phyloP scores from a whole-genome alignment of 1,284 basidiomycete species.

The Cutaneotrichosporon cavernicola region DNA sequence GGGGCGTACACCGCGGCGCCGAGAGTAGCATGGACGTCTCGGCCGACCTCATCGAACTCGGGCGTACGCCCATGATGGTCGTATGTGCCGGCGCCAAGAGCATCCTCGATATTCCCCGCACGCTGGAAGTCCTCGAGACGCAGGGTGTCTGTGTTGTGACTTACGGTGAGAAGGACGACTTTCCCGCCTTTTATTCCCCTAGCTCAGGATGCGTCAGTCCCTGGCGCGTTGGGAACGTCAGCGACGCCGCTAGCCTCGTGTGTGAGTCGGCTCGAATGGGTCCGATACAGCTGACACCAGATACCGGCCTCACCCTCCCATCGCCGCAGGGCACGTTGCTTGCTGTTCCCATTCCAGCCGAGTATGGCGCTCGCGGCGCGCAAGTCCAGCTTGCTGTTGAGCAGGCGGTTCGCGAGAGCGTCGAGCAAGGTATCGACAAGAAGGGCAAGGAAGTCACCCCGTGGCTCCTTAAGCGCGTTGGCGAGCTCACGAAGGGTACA shows the following conservation, averaged over 20 bases:
- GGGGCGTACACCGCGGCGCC: conserved; percentile 86
- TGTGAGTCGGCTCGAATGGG: conserved; percentile 11
- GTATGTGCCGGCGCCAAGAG: conserved; percentile 95
- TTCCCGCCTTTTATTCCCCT: conserved; percentile 88
- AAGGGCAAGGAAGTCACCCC: conserved; percentile 91
- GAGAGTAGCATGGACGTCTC: conserved; percentile 89
- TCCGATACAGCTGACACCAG: conserved; percentile 23
- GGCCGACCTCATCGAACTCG: conserved; percentile 81
- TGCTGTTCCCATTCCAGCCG: conserved; percentile 83
- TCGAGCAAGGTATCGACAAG: conserved; percentile 74
- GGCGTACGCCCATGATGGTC: conserved; percentile 75
- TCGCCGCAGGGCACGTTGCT: conserved; percentile 62
- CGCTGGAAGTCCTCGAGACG: conserved; percentile 96
- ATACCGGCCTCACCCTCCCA: conserved; percentile 47
- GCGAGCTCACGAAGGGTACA: conserved; percentile 72
- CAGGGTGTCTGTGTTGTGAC: conserved; percentile 89
- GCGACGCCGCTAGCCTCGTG: conserved; percentile 29
- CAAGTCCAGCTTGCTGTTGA: conserved; percentile 78
- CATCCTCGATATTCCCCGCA: conserved; percentile 87
- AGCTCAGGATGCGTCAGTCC: conserved; percentile 64
- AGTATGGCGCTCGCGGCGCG: conserved; percentile 67
- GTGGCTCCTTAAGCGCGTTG: conserved; percentile 84
- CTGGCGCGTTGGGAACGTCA: conserved; percentile 18
- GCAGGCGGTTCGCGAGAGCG: conserved; percentile 78
- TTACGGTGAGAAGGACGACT: conserved; percentile 71